Evolutionary conservation across 2,329 filamentous ascomycete species (phyloP).

Genomic region (Mycogone perniciosa): DNA sequence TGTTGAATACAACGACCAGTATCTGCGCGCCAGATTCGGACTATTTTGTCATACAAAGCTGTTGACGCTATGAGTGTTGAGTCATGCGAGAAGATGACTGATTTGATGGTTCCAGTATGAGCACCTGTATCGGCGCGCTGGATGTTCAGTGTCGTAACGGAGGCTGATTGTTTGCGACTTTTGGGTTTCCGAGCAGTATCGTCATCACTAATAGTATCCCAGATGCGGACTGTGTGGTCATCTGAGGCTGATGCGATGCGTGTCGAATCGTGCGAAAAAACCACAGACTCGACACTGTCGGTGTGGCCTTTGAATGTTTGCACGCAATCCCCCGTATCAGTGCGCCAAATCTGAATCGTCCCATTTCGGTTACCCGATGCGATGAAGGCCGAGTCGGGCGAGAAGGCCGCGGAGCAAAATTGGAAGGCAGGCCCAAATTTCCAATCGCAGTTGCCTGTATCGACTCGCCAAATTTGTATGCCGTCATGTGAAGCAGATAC

Average conservation of each 20-base stretch:
- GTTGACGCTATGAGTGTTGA: not conserved
- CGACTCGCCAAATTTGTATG: not conserved
- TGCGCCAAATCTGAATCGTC: not conserved
- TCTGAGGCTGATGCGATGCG: not conserved
- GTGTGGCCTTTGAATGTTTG: constrained; percentile 3
- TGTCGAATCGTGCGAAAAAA: constrained; percentile 6
- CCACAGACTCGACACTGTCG: not conserved
- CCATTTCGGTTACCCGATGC: no score
- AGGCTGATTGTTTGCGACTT: not conserved
- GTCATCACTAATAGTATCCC: not conserved
- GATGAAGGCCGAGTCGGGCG: not conserved
- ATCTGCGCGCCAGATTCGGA: not conserved
- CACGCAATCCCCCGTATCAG: not conserved
- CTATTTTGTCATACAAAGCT: not conserved
- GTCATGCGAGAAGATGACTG: not conserved
- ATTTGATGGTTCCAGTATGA: not conserved
- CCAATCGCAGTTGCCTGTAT: not conserved
- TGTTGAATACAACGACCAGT: not conserved
- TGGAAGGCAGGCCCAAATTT: not conserved
- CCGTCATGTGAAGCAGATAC: not conserved
- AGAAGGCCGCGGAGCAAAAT: constrained; percentile 1
- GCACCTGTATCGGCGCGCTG: not conserved
- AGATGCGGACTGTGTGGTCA: not conserved
- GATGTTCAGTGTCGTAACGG: not conserved
- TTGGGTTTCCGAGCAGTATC: not conserved